Conservation (phyloP, 169 alveolate species). For the Plasmodium vivax region DNA sequence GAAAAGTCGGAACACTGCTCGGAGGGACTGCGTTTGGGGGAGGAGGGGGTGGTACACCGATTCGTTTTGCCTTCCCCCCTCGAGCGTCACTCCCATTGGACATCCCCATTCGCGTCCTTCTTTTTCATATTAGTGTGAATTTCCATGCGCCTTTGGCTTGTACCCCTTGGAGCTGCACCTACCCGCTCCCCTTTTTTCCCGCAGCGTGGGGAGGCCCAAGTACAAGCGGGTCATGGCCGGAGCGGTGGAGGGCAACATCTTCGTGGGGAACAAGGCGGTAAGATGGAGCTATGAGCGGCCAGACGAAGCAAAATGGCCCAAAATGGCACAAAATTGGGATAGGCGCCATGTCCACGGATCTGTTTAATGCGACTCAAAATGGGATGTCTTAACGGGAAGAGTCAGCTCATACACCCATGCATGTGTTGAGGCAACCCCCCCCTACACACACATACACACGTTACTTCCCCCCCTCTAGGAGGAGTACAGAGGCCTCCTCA, state of each 20-base stretch:
- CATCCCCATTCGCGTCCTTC: background rate
- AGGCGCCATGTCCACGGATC: background rate
- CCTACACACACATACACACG: background rate
- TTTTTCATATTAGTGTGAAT: background rate
- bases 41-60: background rate
- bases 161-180: background rate
- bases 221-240: conserved; percentile 84
- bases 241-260: conserved; percentile 82
- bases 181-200: background rate
- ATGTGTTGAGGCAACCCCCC: background rate
- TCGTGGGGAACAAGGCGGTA: conserved; percentile 70
- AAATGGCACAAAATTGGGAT: background rate
- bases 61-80: background rate
- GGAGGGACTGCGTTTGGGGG: background rate
- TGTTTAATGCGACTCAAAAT: background rate
- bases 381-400: background rate
- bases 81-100: background rate
- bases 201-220: conserved; percentile 82
- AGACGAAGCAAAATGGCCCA: no score
- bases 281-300: no score
- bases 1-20: background rate
- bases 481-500: conserved; percentile 83
- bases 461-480: conserved; percentile 36
- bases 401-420: background rate
- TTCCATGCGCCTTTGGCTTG: background rate